These are phyloP conservation scores for Cercophora sp. DNA, from an alignment of 495 filamentous ascomycete species.

Conservation along the genomic window DNA sequence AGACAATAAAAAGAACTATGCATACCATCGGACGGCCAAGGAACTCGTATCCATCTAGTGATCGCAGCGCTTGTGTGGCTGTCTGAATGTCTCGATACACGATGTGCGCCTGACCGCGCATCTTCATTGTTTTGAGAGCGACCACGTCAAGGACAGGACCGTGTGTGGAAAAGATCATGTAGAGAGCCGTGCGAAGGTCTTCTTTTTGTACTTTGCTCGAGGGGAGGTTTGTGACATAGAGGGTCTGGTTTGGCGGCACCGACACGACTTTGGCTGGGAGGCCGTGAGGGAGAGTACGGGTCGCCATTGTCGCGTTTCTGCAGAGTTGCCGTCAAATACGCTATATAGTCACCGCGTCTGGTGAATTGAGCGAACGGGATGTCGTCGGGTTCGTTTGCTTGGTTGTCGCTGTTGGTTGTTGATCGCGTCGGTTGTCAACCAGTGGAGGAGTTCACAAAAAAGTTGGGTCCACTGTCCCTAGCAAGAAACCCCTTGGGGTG, in stretches of 20 bases:
- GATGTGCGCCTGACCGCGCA: conserved; percentile 93
- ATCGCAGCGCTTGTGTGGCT: conserved; percentile 85
- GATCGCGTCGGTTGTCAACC: no score
- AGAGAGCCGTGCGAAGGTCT: conserved; percentile 77
- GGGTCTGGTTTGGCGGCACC: conserved; percentile 46
- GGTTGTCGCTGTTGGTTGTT: no score
- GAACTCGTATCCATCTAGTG: conserved; percentile 81
- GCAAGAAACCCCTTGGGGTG: neutral
- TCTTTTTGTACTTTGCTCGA: conserved; percentile 78
- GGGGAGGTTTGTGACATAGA: conserved; percentile 84
- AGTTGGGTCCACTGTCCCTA: neutral
- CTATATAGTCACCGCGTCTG: no score
- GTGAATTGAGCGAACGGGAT: no score
- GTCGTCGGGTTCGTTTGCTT: neutral
- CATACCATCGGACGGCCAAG: conserved; percentile 83
- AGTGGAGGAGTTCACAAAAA: no score
- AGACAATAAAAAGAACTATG: neutral
- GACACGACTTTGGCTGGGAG: conserved; percentile 42
- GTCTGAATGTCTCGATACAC: conserved; percentile 83
- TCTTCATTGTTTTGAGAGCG: conserved; percentile 77
- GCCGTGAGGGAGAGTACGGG: conserved; percentile 25
- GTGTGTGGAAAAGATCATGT: conserved; percentile 90
- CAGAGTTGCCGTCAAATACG: no score
- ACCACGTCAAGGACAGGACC: conserved; percentile 93
- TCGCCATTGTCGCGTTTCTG: conserved; percentile 29